Conservation (phyloP, 768 basidiomycete species). For the Boletellus ananas region DNA sequence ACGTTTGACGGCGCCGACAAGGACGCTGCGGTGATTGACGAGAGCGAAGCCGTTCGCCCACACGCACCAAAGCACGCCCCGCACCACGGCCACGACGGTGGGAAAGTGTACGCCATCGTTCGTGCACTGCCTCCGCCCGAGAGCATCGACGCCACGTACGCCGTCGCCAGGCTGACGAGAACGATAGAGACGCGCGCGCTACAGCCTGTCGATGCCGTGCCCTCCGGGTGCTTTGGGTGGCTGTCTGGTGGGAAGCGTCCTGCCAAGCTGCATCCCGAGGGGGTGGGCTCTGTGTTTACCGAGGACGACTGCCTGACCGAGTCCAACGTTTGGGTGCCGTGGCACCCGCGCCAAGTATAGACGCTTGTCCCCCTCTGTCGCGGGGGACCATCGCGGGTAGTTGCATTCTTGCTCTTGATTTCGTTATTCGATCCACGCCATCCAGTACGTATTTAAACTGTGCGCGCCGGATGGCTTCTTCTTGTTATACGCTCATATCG, state of each 20-base stretch:
- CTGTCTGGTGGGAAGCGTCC: slow-evolving; percentile 7
- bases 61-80: too few relatives aligned
- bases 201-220: slow-evolving; percentile 18
- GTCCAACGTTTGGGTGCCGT: slow-evolving; percentile 16
- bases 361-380: too few relatives aligned
- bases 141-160: background rate
- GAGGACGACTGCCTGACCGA: slow-evolving; percentile 16
- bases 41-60: too few relatives aligned
- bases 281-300: background rate
- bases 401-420: background rate
- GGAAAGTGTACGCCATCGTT: slow-evolving; percentile 19
- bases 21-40: background rate
- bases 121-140: slow-evolving; percentile 17
- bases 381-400: background rate
- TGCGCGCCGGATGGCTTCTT: background rate
- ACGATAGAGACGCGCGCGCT: slow-evolving; percentile 22
- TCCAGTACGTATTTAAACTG: background rate
- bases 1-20: slow-evolving; percentile 4
- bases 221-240: slow-evolving; percentile 22
- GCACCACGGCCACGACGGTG: background rate
- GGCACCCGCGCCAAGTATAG: slow-evolving; percentile 2
- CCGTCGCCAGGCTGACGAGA: slow-evolving; percentile 9
- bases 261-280: background rate
- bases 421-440: slow-evolving; percentile 1
- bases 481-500: too few relatives aligned